A percentile compares a stretch with the other conserved stretches of the same genome.
Conservation (phyloP, 2,329 filamentous ascomycete genomes). For the Microdochium nivale region DNA sequence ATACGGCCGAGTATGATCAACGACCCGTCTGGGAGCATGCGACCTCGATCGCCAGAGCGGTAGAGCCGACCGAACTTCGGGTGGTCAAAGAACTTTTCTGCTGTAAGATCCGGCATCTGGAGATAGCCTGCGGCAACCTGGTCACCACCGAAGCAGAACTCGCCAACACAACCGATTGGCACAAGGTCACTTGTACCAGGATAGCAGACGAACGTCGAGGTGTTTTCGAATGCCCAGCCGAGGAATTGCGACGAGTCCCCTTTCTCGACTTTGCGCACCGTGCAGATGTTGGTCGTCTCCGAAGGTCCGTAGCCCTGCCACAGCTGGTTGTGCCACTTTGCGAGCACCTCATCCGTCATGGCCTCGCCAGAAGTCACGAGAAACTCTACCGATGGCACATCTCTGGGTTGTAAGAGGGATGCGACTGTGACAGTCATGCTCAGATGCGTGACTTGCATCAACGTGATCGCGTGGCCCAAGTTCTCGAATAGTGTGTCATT, state of each 20-base stretch:
- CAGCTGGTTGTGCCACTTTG: constrained; percentile 59
- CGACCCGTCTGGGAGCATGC: constrained; percentile 68
- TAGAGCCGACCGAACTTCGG: constrained; percentile 65
- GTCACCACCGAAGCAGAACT: constrained; percentile 79
- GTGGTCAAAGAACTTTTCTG: constrained; percentile 61
- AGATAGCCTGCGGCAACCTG: constrained; percentile 74
- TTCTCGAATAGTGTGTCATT: constrained; percentile 70
- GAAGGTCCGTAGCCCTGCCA: constrained; percentile 81
- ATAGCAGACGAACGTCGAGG: constrained; percentile 59
- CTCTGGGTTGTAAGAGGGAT: constrained; percentile 58
- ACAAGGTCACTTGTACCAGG: constrained; percentile 39
- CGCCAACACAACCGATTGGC: constrained; percentile 66
- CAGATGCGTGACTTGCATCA: constrained; percentile 64
- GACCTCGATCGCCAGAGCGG: constrained; percentile 72
- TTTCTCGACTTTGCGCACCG: constrained; percentile 53
- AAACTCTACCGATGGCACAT: constrained; percentile 64
- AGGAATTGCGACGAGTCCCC: constrained; percentile 63
- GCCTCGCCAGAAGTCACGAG: constrained; percentile 77
- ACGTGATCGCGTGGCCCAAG: constrained; percentile 57
- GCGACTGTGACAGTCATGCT: constrained; percentile 83
- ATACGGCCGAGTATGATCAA: constrained; percentile 64
- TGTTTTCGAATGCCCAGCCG: constrained; percentile 67
- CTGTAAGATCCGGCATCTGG: constrained; percentile 52
- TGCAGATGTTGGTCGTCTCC: constrained; percentile 84
- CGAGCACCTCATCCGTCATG: constrained; percentile 62